These are phyloP conservation scores for Eucalyptus pauciflora DNA, from an alignment of 345 rosid species.

Conservation along the genomic window DNA sequence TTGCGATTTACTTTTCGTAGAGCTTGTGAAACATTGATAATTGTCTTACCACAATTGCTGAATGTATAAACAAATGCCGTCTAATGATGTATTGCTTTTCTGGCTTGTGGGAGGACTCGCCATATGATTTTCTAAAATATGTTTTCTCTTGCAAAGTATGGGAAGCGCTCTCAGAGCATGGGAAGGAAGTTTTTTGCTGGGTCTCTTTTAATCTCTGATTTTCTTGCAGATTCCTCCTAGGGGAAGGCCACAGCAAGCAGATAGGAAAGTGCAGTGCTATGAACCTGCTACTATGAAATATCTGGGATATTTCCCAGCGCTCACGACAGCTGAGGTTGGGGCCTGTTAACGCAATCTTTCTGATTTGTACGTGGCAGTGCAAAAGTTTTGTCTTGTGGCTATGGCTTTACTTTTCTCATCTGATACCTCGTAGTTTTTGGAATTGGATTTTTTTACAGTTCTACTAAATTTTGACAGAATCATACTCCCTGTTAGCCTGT, in stretches of 20 bases:
- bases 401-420: not conserved
- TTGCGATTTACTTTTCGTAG: not conserved
- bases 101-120: not conserved
- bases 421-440: not conserved
- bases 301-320: conserved; percentile 76
- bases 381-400: not conserved
- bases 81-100: not conserved
- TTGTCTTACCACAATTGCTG: not conserved
- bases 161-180: not conserved
- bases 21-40: not conserved
- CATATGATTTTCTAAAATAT: not conserved
- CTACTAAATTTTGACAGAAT: not conserved
- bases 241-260: conserved; percentile 79
- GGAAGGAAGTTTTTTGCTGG: not conserved
- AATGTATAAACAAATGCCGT: not conserved
- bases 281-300: conserved; percentile 99
- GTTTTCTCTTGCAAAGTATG: not conserved
- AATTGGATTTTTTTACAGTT: not conserved
- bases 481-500: not conserved
- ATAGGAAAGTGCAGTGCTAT: conserved; percentile 85
- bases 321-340: conserved; percentile 63
- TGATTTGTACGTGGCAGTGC: not conserved
- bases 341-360: not conserved
- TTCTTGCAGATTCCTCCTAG: conserved; percentile 76
- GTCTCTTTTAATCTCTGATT: not conserved